Evolutionary conservation across 805 yeast species (phyloP).

Genomic region (Candida qinlingensis): DNA sequence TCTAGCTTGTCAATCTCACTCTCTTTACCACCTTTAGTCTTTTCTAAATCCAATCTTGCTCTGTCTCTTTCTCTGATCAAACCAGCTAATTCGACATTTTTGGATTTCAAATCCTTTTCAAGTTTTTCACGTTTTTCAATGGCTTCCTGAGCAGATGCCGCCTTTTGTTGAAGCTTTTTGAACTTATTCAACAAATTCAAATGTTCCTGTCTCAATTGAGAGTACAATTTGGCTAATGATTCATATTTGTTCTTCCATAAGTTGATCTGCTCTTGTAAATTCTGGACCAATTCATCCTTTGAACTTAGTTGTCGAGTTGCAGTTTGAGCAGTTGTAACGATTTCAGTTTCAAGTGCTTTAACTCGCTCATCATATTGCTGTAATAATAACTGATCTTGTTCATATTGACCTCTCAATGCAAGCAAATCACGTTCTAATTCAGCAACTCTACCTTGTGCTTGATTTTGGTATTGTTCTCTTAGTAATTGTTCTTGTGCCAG

Average conservation of each 20-base stretch:
- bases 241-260: constrained; percentile 87
- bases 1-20: constrained; percentile 61
- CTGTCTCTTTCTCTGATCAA: constrained; percentile 85
- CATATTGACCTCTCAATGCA: constrained; percentile 73
- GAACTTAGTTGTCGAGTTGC: constrained; percentile 70
- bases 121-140: constrained; percentile 75
- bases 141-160: constrained; percentile 86
- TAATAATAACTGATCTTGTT: constrained; percentile 75
- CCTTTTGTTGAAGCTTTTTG: constrained; percentile 80
- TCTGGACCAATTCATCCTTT: constrained; percentile 65
- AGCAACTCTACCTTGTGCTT: constrained; percentile 72
- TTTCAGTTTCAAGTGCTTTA: constrained; percentile 71
- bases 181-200: constrained; percentile 69
- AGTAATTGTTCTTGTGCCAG: constrained; percentile 64
- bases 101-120: constrained; percentile 78
- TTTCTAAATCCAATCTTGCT: constrained; percentile 77
- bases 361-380: constrained; percentile 87
- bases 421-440: constrained; percentile 79
- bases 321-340: constrained; percentile 51
- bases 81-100: constrained; percentile 84
- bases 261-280: constrained; percentile 66
- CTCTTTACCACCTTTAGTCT: constrained; percentile 57
- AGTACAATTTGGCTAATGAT: constrained; percentile 79
- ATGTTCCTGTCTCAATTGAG: constrained; percentile 90
- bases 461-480: constrained; percentile 64